These are phyloP conservation scores for Lablab purpureus DNA, from an alignment of 306 rosid genomes.

Conservation along the genomic window DNA sequence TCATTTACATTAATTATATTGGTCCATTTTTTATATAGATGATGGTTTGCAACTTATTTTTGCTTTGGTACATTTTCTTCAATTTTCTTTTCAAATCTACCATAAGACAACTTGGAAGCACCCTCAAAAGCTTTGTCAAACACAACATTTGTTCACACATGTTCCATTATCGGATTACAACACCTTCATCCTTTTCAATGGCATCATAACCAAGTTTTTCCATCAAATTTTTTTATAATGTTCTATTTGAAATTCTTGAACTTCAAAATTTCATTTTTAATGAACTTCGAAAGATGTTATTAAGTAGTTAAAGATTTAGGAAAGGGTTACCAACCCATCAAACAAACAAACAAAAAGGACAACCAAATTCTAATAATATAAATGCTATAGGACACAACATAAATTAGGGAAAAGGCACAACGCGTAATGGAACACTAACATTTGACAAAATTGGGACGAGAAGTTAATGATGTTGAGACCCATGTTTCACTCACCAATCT, in stretches of 20 bases:
- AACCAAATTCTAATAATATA: not conserved
- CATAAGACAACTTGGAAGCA: too few relatives aligned
- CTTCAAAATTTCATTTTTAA: not conserved
- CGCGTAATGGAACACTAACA: not conserved
- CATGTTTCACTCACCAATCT: not conserved
- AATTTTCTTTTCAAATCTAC: not conserved
- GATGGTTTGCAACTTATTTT: not conserved
- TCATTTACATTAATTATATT: too few relatives aligned
- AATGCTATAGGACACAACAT: not conserved
- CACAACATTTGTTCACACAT: not conserved
- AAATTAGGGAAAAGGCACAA: not conserved
- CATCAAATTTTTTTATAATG: not conserved
- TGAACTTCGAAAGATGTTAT: too few relatives aligned
- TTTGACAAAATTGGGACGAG: conserved; percentile 8
- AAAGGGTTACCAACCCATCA: not conserved
- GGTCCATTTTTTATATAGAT: too few relatives aligned
- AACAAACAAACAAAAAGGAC: not conserved
- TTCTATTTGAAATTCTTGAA: not conserved
- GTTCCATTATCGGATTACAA: not conserved
- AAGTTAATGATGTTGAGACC: conserved; percentile 23
- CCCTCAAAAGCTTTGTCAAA: too few relatives aligned
- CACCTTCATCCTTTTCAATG: not conserved
- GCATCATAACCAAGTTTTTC: not conserved
- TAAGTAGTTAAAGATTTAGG: too few relatives aligned
- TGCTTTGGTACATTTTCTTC: not conserved